Evolutionary conservation across 78 protist genomes (phyloP).

Genomic region (Pelomyxa schiedti): DNA sequence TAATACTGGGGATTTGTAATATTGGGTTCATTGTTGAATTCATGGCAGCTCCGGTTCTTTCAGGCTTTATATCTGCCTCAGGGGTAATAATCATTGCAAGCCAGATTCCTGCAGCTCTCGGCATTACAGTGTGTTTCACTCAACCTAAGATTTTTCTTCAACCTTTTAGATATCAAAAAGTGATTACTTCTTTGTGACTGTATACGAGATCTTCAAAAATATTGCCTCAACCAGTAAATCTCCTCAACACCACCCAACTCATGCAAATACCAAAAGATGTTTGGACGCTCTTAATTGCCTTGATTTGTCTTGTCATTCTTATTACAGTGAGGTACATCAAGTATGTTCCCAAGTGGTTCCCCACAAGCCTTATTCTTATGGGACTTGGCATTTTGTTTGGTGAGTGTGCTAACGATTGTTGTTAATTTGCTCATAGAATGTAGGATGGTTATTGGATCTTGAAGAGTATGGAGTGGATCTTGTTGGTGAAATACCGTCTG

Average conservation of each 20-base stretch:
- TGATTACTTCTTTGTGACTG: not conserved
- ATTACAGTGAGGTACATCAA: not conserved
- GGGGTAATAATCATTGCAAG: constrained; percentile 57
- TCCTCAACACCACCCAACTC: not conserved
- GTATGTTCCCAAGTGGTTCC: not conserved
- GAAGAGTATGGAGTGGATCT: not conserved
- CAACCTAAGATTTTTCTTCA: constrained; percentile 6
- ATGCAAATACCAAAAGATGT: not conserved
- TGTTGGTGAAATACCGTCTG: not conserved
- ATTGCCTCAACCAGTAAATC: not conserved
- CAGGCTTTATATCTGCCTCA: constrained; percentile 64
- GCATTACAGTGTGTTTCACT: constrained; percentile 7
- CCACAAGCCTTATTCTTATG: not conserved
- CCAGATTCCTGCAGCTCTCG: constrained; percentile 49
- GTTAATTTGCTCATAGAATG: too few relatives aligned
- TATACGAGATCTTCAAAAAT: not conserved
- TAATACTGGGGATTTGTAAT: constrained; percentile 41
- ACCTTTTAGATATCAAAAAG: not conserved
- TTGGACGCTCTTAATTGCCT: not conserved
- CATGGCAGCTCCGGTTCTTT: constrained; percentile 55
- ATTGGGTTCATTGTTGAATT: constrained; percentile 62
- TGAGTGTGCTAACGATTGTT: too few relatives aligned
- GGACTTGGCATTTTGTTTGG: not conserved
- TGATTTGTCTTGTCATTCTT: not conserved
- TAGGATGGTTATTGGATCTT: not conserved